Conservation (phyloP, 192 early-diverging fungal species). For the Oehlia diaphana region DNA sequence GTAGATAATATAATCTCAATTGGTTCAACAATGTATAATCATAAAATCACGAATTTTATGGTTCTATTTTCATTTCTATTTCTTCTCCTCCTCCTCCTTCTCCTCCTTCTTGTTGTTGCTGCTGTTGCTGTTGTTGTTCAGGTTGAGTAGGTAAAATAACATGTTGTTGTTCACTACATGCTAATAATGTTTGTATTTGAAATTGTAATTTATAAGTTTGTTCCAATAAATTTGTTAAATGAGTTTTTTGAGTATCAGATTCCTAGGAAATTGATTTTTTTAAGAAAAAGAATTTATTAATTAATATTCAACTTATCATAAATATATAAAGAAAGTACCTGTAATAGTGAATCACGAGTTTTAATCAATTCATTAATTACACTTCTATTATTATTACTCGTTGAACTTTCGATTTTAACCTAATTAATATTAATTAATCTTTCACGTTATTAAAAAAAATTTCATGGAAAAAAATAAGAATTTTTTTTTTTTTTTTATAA, state of each 20-base stretch:
- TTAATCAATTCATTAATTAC: not conserved
- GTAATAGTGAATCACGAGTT: not conserved
- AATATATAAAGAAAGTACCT: not conserved
- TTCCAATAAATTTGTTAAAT: constrained; percentile 3
- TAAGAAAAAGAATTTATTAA: no score
- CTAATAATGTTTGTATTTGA: constrained; percentile 13
- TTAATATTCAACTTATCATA: no score
- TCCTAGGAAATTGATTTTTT: not conserved
- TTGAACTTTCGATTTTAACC: not conserved
- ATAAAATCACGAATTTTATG: no score
- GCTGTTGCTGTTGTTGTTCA: not conserved
- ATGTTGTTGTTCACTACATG: constrained; percentile 11
- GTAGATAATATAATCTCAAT: no score
- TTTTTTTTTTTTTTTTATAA: no score
- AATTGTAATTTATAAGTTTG: constrained; percentile 21
- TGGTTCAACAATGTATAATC: no score
- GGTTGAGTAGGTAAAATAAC: not conserved
- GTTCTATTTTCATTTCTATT: no score
- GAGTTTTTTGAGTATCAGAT: not conserved
- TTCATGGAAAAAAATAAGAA: no score
- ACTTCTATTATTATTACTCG: not conserved
- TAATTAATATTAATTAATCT: not conserved
- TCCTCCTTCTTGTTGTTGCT: not conserved
- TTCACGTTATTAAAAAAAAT: no score
- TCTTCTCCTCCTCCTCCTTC: no score